A percentile compares a stretch with the other conserved stretches of the same genome.
These are phyloP conservation scores for Cyberlindnera japonica DNA, from an alignment of 805 yeast genomes.

Conservation along the genomic window DNA sequence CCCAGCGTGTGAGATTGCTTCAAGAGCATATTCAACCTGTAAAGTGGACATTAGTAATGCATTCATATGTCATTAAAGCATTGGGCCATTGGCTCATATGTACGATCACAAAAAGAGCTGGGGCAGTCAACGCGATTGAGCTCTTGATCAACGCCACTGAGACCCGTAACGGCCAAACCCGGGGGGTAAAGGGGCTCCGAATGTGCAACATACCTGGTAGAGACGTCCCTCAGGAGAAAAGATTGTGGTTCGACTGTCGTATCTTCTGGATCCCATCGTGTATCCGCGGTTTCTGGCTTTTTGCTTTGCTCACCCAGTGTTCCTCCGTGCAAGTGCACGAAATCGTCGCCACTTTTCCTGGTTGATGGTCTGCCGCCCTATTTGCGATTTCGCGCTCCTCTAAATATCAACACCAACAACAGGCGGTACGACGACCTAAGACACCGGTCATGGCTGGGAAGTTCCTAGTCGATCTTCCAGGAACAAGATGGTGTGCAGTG, in stretches of 20 bases:
- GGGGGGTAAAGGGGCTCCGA: not conserved
- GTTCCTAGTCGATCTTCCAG: constrained; percentile 10
- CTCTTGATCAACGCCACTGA: constrained; percentile 2
- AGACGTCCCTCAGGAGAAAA: constrained; percentile 98
- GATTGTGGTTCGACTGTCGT: constrained; percentile 98
- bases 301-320: too few species aligned
- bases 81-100: not conserved
- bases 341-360: constrained; percentile 1
- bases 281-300: too few species aligned
- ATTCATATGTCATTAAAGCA: not conserved
- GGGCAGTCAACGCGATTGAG: too few species aligned
- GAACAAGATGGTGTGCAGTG: constrained; percentile 38
- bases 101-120: too few species aligned
- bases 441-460: not conserved
- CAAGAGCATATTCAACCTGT: constrained; percentile 90
- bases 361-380: too few species aligned
- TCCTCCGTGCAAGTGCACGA: too few species aligned
- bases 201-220: constrained; percentile 61
- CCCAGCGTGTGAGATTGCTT: constrained; percentile 96
- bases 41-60: constrained; percentile 6
- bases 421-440: not conserved
- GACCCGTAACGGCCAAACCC: not conserved
- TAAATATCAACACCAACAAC: not conserved
- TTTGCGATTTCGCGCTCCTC: not conserved
- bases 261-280: constrained; percentile 57